phyloP scores from a whole-genome alignment of 2,329 filamentous ascomycete species.

The Colletotrichum euphorbiae region DNA sequence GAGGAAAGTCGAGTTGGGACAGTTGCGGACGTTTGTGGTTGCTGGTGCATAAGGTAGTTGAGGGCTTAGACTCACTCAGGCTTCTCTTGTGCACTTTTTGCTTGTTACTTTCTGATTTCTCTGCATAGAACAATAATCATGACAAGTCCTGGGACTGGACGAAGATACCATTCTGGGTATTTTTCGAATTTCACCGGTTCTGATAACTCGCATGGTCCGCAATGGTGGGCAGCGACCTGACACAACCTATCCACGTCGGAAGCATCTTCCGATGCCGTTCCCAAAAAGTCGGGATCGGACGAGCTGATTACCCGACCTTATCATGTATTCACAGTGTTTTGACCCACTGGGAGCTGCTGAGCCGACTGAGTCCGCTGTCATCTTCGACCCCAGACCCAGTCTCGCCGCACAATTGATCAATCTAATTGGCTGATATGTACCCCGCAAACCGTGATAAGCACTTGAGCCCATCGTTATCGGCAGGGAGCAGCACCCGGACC shows the following conservation, averaged over 20 bases:
- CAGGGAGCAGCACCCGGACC: not conserved
- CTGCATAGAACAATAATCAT: not conserved
- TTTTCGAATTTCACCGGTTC: not conserved
- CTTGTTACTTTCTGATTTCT: not conserved
- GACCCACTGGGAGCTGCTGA: not conserved
- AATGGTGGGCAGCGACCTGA: too few species aligned
- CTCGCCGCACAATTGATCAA: conserved; percentile 10
- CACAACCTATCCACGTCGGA: conserved; percentile 15
- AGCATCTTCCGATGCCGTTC: conserved; percentile 17
- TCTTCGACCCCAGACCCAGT: conserved; percentile 1
- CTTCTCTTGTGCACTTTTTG: conserved; percentile 7
- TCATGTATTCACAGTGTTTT: too few species aligned
- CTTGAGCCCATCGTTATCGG: conserved; percentile 12
- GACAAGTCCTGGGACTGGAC: not conserved
- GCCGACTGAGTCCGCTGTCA: conserved; percentile 12
- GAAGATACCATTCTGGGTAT: not conserved
- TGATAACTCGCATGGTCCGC: too few species aligned
- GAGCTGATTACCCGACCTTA: conserved; percentile 9
- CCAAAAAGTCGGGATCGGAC: conserved; percentile 30
- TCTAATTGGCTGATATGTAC: conserved; percentile 25
- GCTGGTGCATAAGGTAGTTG: not conserved
- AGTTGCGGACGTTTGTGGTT: not conserved
- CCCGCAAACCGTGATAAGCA: conserved; percentile 36
- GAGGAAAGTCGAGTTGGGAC: conserved; percentile 5
- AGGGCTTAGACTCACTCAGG: not conserved